Conservation (phyloP, 768 basidiomycete species). For the Mycena galopus region DNA sequence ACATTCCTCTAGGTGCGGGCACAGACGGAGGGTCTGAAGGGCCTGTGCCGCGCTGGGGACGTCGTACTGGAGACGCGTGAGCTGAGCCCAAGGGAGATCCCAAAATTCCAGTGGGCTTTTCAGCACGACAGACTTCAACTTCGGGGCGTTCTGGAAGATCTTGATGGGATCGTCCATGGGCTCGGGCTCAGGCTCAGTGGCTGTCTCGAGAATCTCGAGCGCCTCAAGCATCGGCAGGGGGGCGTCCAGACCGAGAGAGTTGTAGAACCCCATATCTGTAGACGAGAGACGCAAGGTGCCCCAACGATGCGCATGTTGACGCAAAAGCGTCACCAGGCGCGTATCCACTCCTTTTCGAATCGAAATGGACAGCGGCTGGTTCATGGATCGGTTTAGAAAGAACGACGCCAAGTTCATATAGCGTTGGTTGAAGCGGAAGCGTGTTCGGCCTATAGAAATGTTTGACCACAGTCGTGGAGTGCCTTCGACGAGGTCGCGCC, state of each 20-base stretch:
- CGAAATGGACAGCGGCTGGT: constrained; percentile 2
- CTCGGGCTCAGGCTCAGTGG: not conserved
- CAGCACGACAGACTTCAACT: constrained; percentile 18
- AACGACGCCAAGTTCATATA: constrained; percentile 26
- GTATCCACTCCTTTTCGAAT: constrained; percentile 6
- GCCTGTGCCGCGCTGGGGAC: not conserved
- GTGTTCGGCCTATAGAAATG: constrained; percentile 31
- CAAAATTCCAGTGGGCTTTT: constrained; percentile 7
- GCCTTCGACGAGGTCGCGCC: constrained; percentile 18
- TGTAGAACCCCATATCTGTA: not conserved
- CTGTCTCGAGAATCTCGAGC: constrained; percentile 13
- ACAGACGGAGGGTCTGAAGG: constrained; percentile 7
- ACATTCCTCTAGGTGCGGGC: constrained; percentile 27
- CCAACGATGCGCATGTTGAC: constrained; percentile 17
- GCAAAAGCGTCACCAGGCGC: constrained; percentile 1
- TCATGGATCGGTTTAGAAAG: constrained; percentile 29
- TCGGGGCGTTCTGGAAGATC: constrained; percentile 3
- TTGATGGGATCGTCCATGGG: not conserved
- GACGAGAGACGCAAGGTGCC: constrained; percentile 4
- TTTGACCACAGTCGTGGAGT: constrained; percentile 30
- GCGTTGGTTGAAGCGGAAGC: constrained; percentile 1
- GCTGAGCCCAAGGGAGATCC: constrained; percentile 29
- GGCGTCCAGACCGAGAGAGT: constrained; percentile 4
- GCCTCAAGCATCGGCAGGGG: constrained; percentile 16
- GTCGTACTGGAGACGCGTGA: constrained; percentile 30